Evolutionary conservation across 805 yeast species (phyloP).

Genomic region (Nakazawaea laoshanensis): DNA sequence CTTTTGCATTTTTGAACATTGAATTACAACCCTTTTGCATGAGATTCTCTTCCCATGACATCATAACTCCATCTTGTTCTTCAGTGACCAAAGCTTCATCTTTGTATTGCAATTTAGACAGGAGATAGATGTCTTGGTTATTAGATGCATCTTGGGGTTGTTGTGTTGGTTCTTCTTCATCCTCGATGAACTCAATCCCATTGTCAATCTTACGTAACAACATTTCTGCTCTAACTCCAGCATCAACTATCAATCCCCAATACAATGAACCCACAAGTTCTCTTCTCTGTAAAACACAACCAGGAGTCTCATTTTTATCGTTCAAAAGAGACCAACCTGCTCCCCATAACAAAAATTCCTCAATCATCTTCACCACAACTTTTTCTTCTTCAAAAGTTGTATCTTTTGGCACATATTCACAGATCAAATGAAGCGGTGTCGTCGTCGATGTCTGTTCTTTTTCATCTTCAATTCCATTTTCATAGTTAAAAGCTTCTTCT

Average conservation of each 20-base stretch:
- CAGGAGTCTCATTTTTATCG: slow-evolving; percentile 69
- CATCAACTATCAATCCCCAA: slow-evolving; percentile 55
- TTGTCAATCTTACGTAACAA: slow-evolving; percentile 65
- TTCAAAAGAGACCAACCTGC: slow-evolving; percentile 89
- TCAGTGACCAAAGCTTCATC: slow-evolving; percentile 66
- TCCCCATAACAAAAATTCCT: slow-evolving; percentile 68
- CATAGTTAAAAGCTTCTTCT: slow-evolving; percentile 63
- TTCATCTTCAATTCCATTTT: slow-evolving; percentile 30
- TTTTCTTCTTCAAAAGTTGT: slow-evolving; percentile 26
- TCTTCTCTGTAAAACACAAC: slow-evolving; percentile 62
- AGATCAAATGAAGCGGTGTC: slow-evolving; percentile 70
- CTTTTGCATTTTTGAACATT: slow-evolving; percentile 40
- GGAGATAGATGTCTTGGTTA: slow-evolving; percentile 54
- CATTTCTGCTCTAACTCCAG: slow-evolving; percentile 88
- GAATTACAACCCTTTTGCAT: slow-evolving; percentile 79
- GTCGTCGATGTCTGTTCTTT: slow-evolving; percentile 46
- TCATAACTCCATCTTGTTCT: slow-evolving; percentile 87
- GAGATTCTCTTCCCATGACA: slow-evolving; percentile 87
- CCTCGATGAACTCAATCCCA: slow-evolving; percentile 49
- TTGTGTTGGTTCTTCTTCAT: slow-evolving; percentile 15
- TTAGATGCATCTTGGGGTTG: slow-evolving; percentile 46
- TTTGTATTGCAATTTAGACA: slow-evolving; percentile 57
- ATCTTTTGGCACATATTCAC: slow-evolving; percentile 40
- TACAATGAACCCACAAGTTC: slow-evolving; percentile 26
- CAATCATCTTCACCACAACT: slow-evolving; percentile 47